Percentiles rank a stretch among this genome's conserved stretches.
These are phyloP conservation scores for Dysphania ambrosioides DNA, from an alignment of 148 eudicot species.

Conservation along the genomic window DNA sequence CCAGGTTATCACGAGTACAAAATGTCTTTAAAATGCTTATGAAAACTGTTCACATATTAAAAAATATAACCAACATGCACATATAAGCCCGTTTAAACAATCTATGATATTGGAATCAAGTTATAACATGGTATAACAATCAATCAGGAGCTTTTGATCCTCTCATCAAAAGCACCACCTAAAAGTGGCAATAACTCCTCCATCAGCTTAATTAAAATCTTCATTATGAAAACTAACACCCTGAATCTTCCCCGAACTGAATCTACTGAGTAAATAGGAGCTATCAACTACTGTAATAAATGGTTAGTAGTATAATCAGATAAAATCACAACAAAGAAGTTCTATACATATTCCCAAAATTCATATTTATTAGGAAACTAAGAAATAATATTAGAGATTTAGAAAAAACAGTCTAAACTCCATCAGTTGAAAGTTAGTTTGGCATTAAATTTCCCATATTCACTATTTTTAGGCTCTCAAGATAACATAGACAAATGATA, in stretches of 20 bases:
- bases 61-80: background rate
- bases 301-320: background rate
- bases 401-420: background rate
- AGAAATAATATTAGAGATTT: background rate
- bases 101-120: background rate
- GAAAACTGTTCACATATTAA: background rate
- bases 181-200: slow-evolving; percentile 6
- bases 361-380: background rate
- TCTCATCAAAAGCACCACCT: background rate
- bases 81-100: background rate
- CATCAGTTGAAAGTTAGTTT: background rate
- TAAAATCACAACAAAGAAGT: background rate
- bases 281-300: background rate
- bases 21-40: background rate
- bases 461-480: background rate
- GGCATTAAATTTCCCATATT: background rate
- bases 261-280: background rate
- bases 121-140: background rate
- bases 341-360: background rate
- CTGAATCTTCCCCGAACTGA: background rate
- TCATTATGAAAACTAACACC: background rate
- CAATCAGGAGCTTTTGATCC: background rate
- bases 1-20: background rate
- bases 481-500: background rate
- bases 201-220: background rate